Percentiles rank a stretch among this genome's conserved stretches.
Evolutionary conservation across 2,329 filamentous ascomycete species (phyloP).

Genomic region (Mariannaea sp.): DNA sequence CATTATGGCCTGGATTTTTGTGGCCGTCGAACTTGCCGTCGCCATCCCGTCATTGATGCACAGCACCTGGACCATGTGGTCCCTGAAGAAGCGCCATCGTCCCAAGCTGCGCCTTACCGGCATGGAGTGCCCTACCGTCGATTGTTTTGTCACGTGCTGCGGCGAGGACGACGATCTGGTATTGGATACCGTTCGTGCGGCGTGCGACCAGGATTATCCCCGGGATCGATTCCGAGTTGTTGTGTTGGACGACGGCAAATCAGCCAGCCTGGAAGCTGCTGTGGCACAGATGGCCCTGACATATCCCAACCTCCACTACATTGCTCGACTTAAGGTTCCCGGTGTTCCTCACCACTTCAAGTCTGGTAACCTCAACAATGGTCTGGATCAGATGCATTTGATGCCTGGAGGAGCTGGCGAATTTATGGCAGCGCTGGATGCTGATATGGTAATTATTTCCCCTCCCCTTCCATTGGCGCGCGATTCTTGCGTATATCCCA

Average conservation of each 20-base stretch:
- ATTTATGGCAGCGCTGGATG: slow-evolving; percentile 67
- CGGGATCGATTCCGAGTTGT: slow-evolving; percentile 57
- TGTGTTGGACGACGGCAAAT: slow-evolving; percentile 60
- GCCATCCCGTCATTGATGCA: slow-evolving; percentile 61
- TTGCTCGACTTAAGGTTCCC: slow-evolving; percentile 54
- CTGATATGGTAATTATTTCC: slow-evolving; percentile 59
- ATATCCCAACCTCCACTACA: slow-evolving; percentile 58
- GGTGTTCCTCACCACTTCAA: slow-evolving; percentile 63
- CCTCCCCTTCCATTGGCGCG: too few relatives aligned
- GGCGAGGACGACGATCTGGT: slow-evolving; percentile 61
- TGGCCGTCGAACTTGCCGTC: slow-evolving; percentile 58
- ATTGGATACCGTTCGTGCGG: slow-evolving; percentile 60
- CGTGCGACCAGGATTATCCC: slow-evolving; percentile 61
- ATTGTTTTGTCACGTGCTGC: slow-evolving; percentile 62
- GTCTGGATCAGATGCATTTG: slow-evolving; percentile 54
- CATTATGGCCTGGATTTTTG: slow-evolving; percentile 61
- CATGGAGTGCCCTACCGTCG: slow-evolving; percentile 57
- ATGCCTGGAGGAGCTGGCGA: slow-evolving; percentile 60
- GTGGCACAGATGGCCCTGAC: slow-evolving; percentile 45
- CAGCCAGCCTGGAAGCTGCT: slow-evolving; percentile 47
- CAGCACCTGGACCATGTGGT: slow-evolving; percentile 62
- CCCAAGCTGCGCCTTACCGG: slow-evolving; percentile 58
- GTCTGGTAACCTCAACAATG: slow-evolving; percentile 68
- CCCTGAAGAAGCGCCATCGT: slow-evolving; percentile 57
- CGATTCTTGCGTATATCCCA: slow-evolving; percentile 12